These are phyloP conservation scores for Cutaneotrichosporon sp. DNA, from an alignment of 1,284 basidiomycete genomes.

Conservation along the genomic window DNA sequence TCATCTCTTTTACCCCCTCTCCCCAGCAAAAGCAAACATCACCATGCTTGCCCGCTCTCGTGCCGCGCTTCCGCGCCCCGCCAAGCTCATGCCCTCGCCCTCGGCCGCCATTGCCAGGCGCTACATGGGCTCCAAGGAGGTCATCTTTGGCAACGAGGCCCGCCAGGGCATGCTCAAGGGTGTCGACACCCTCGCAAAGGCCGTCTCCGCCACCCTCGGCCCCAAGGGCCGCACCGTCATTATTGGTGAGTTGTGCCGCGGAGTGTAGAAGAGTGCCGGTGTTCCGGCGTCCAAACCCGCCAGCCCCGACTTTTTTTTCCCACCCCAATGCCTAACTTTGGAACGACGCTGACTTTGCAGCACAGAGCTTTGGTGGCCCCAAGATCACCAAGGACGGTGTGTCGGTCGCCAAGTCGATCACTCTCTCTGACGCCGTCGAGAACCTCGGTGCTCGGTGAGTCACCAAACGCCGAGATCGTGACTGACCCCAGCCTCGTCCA, in stretches of 20 bases:
- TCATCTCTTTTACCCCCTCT: constrained; percentile 5
- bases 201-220: constrained; percentile 89
- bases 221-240: constrained; percentile 98
- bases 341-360: constrained; percentile 16
- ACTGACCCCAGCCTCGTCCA: constrained; percentile 68
- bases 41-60: constrained; percentile 35
- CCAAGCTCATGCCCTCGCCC: constrained; percentile 50
- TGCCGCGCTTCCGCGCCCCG: constrained; percentile 50
- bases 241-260: constrained; percentile 73
- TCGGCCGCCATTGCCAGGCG: constrained; percentile 35
- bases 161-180: constrained; percentile 89
- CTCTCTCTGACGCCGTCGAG: constrained; percentile 96
- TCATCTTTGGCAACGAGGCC: constrained; percentile 94
- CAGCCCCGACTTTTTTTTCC: neutral
- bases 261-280: no score
- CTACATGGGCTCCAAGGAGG: constrained; percentile 79
- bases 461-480: neutral
- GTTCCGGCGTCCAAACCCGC: no score
- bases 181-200: constrained; percentile 92
- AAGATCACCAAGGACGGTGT: constrained; percentile 99
- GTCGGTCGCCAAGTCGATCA: constrained; percentile 91
- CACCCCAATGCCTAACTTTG: neutral
- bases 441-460: constrained; percentile 92
- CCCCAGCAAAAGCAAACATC: constrained; percentile 15
- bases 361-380: constrained; percentile 89